phyloP scores from a whole-genome alignment of 257 asterid genomes.

The Forsythia viridissima region DNA sequence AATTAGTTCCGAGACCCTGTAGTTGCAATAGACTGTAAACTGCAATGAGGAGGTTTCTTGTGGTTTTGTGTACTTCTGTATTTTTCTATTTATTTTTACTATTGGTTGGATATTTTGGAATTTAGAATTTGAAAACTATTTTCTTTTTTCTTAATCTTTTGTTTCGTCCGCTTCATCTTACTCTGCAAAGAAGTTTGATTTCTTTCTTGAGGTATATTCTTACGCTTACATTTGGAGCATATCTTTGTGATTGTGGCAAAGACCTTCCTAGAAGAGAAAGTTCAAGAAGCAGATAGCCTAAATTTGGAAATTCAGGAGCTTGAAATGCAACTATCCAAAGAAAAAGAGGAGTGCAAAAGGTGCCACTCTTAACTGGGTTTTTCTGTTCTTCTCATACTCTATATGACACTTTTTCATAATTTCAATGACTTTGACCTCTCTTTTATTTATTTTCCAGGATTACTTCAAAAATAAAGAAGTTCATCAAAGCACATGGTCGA shows the following conservation, averaged over 20 bases:
- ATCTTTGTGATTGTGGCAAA: constrained; percentile 36
- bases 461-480: constrained; percentile 62
- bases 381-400: constrained; percentile 17
- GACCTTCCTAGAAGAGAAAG: constrained; percentile 68
- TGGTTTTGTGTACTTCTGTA: neutral
- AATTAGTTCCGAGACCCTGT: neutral
- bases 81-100: constrained; percentile 7
- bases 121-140: constrained; percentile 7
- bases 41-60: neutral
- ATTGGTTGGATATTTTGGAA: neutral
- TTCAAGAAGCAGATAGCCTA: constrained; percentile 53
- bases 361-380: constrained; percentile 18
- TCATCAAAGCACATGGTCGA: constrained; percentile 70
- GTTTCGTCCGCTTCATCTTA: neutral
- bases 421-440: constrained; percentile 8
- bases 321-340: constrained; percentile 65
- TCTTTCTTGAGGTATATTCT: neutral
- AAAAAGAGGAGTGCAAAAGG: constrained; percentile 82
- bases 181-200: constrained; percentile 2
- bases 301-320: constrained; percentile 59
- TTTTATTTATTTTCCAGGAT: constrained; percentile 46
- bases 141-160: neutral
- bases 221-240: constrained; percentile 7
- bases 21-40: neutral
- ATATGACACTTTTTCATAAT: constrained; percentile 6